phyloP scores from a whole-genome alignment of 2,329 filamentous ascomycete species.

The Nannizziopsis arthrosporioides region DNA sequence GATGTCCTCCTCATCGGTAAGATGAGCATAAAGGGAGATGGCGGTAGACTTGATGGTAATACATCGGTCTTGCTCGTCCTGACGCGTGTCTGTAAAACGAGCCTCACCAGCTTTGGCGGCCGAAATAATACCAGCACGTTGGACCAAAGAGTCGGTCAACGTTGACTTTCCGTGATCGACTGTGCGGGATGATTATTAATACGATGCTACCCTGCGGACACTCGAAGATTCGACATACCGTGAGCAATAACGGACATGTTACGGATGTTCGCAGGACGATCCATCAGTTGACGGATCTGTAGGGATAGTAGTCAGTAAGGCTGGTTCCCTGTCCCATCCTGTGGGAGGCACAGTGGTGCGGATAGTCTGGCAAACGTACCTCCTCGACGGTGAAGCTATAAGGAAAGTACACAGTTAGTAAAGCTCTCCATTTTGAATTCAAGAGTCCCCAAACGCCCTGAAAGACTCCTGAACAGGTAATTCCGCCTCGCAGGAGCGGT shows the following conservation, averaged over 20 bases:
- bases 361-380: conserved; percentile 37
- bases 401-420: conserved; percentile 24
- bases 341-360: neutral
- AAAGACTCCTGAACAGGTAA: neutral
- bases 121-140: conserved; percentile 99
- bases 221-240: conserved; percentile 41
- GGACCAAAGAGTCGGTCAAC: conserved; percentile 96
- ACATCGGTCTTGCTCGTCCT: conserved; percentile 98
- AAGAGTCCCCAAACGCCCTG: neutral
- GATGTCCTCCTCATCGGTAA: conserved; percentile 70
- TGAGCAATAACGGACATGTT: conserved; percentile 99
- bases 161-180: conserved; percentile 99
- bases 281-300: conserved; percentile 39
- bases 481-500: conserved; percentile 7
- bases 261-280: conserved; percentile 51
- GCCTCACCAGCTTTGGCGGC: conserved; percentile 92
- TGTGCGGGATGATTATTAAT: conserved; percentile 21
- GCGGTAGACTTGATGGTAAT: conserved; percentile 99
- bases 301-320: conserved; percentile 17
- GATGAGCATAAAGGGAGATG: conserved; percentile 90
- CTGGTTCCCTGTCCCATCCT: neutral
- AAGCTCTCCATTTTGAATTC: conserved; percentile 4
- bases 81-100: conserved; percentile 91
- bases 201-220: neutral
- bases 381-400: conserved; percentile 94